A percentile compares a stretch with the other conserved stretches of the same genome.
Evolutionary conservation across 306 rosid genomes (phyloP).

Genomic region (Rosa lucieae): DNA sequence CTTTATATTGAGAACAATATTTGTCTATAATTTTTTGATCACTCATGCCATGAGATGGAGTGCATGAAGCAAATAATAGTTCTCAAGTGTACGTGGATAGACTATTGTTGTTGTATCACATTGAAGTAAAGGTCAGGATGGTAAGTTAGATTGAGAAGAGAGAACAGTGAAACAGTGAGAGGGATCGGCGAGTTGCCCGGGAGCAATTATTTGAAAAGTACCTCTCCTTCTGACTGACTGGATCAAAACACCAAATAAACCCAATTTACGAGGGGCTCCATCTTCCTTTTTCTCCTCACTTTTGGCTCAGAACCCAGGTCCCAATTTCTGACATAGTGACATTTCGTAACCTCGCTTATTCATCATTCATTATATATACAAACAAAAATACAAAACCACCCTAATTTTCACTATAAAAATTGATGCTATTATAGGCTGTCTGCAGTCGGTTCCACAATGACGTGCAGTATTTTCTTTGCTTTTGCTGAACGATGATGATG

Average conservation of each 20-base stretch:
- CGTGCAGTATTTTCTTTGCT: constrained; percentile 5
- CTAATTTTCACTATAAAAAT: background rate
- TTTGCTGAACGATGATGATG: background rate
- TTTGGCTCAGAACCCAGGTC: background rate
- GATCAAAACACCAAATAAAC: constrained; percentile 4
- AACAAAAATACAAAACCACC: background rate
- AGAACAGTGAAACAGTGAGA: background rate
- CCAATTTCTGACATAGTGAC: constrained; percentile 1
- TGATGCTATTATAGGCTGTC: background rate
- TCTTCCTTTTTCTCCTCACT: background rate
- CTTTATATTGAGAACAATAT: background rate
- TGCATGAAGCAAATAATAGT: background rate
- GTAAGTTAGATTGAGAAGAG: background rate
- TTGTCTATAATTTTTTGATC: background rate
- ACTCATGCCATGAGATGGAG: background rate
- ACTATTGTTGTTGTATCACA: background rate
- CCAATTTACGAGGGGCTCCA: constrained; percentile 60
- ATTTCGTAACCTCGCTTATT: background rate
- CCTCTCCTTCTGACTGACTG: constrained; percentile 17
- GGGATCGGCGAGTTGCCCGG: constrained; percentile 39
- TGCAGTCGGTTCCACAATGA: background rate
- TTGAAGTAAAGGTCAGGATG: background rate
- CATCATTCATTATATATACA: background rate
- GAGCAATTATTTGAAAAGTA: constrained; percentile 59
- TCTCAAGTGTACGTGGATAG: background rate